Conservation (phyloP, 192 early-diverging fungal genomes). For the Entomortierella lignicola region DNA sequence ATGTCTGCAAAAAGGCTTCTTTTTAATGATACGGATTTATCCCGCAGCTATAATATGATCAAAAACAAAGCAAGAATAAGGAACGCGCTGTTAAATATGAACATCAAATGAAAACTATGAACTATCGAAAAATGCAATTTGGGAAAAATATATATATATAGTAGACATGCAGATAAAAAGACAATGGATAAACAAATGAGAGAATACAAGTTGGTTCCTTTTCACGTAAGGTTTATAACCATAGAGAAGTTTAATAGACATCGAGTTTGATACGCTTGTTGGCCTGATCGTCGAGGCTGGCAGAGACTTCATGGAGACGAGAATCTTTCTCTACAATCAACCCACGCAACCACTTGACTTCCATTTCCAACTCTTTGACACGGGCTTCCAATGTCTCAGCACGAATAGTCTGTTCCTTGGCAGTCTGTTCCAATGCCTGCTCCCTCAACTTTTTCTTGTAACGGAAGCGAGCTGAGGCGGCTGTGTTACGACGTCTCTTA, state of each 20-base stretch:
- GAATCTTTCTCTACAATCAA: conserved; percentile 85
- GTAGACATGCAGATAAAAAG: neutral
- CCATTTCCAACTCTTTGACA: conserved; percentile 88
- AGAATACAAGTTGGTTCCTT: neutral
- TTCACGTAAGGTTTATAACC: no score
- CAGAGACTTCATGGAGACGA: conserved; percentile 42
- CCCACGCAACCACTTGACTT: conserved; percentile 91
- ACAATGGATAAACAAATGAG: neutral
- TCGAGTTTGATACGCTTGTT: conserved; percentile 55
- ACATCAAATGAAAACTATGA: no score
- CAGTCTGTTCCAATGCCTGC: conserved; percentile 85
- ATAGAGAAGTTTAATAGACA: conserved; percentile 24
- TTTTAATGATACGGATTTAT: no score
- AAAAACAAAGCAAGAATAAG: no score
- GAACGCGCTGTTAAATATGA: no score
- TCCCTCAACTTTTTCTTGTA: conserved; percentile 96
- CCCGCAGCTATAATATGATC: no score
- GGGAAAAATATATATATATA: no score
- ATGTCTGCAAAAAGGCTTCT: no score
- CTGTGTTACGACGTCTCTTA: conserved; percentile 95
- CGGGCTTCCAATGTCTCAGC: conserved; percentile 82
- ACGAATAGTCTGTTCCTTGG: conserved; percentile 80
- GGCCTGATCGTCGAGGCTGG: conserved; percentile 32
- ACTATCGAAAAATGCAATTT: no score
- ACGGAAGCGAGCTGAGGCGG: conserved; percentile 94